Percentiles rank a stretch among this genome's conserved stretches.
These are phyloP conservation scores for Dioscorea zingiberensis DNA, from an alignment of 106 monocot genomes.

Conservation along the genomic window DNA sequence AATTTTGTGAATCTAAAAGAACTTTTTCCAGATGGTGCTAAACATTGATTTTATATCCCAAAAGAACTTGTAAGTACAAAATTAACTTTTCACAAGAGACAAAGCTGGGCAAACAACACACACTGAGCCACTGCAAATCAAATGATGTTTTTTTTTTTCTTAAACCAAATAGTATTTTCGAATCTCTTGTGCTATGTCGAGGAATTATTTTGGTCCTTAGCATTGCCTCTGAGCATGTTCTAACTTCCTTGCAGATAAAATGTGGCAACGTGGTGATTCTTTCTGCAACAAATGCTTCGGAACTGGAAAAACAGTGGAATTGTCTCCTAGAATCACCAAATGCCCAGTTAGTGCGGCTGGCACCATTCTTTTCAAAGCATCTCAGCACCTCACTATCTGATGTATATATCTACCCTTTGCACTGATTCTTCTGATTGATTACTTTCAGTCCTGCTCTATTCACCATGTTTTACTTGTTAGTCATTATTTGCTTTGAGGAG, in stretches of 20 bases:
- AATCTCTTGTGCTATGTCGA: too few species aligned
- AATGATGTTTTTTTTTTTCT: neutral
- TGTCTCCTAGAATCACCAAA: constrained; percentile 46
- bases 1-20: too few species aligned
- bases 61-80: too few species aligned
- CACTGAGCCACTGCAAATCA: neutral
- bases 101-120: too few species aligned
- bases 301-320: constrained; percentile 55
- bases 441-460: neutral
- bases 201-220: neutral
- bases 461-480: neutral
- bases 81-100: too few species aligned
- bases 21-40: too few species aligned
- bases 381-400: constrained; percentile 47
- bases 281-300: constrained; percentile 50
- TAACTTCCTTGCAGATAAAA: constrained; percentile 50
- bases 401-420: constrained; percentile 17
- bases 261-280: constrained; percentile 62
- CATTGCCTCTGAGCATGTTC: neutral
- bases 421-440: neutral
- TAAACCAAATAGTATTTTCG: neutral
- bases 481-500: neutral
- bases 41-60: too few species aligned
- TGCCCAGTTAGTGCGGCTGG: constrained; percentile 23
- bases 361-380: constrained; percentile 46